A percentile compares a stretch with the other conserved stretches of the same genome.
phyloP scores from a whole-genome alignment of 495 filamentous ascomycete genomes.

The Apodospora peruviana region DNA sequence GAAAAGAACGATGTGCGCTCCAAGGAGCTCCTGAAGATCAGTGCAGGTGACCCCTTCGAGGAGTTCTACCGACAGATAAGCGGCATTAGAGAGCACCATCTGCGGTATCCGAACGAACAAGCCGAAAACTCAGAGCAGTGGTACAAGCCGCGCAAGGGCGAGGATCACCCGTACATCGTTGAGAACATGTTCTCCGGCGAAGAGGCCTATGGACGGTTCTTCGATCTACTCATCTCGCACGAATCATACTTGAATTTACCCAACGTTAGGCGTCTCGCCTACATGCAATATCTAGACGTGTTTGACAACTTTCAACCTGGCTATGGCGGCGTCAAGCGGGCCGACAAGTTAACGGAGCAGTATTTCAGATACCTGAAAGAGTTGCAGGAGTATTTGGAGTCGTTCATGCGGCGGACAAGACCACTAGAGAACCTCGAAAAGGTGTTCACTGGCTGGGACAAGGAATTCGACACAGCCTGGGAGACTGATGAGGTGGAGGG shows the following conservation, averaged over 20 bases:
- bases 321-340: slow-evolving; percentile 60
- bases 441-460: slow-evolving; percentile 65
- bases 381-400: slow-evolving; percentile 75
- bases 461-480: slow-evolving; percentile 83
- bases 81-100: slow-evolving; percentile 79
- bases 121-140: slow-evolving; percentile 92
- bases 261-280: slow-evolving; percentile 72
- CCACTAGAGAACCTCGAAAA: slow-evolving; percentile 81
- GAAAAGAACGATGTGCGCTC: slow-evolving; percentile 66
- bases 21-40: slow-evolving; percentile 77
- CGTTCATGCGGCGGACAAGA: slow-evolving; percentile 71
- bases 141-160: slow-evolving; percentile 64
- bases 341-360: slow-evolving; percentile 80
- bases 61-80: slow-evolving; percentile 83
- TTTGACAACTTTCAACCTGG: slow-evolving; percentile 84
- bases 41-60: slow-evolving; percentile 83
- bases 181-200: slow-evolving; percentile 94
- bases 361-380: slow-evolving; percentile 88
- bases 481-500: slow-evolving; percentile 68
- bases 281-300: slow-evolving; percentile 82
- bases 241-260: slow-evolving; percentile 88
- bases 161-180: slow-evolving; percentile 67
- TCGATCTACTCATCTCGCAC: slow-evolving; percentile 79
- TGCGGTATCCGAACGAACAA: slow-evolving; percentile 86
- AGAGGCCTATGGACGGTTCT: slow-evolving; percentile 82